Percentiles rank a stretch among this genome's conserved stretches.
Conservation (phyloP, 1,284 basidiomycete genomes). For the Ustilago loliicola region DNA sequence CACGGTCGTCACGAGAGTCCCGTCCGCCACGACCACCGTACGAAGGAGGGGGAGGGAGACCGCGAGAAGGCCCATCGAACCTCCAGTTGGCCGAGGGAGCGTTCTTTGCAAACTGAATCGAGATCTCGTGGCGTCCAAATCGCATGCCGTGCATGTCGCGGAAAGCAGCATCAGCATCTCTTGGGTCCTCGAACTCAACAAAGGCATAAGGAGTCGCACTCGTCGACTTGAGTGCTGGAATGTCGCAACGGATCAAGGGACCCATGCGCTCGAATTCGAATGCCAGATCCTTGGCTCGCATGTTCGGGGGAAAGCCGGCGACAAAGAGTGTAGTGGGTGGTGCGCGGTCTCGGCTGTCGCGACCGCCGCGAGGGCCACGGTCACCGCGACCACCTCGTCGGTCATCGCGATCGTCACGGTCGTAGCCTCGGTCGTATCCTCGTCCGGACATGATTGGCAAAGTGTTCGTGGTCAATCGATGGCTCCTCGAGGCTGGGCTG, state of each 20-base stretch:
- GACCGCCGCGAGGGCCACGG: conserved; percentile 11
- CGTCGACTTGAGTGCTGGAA: conserved; percentile 59
- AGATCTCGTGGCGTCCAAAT: conserved; percentile 56
- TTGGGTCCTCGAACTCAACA: conserved; percentile 64
- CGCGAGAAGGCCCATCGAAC: conserved; percentile 57
- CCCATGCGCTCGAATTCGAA: conserved; percentile 67
- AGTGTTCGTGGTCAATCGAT: not conserved
- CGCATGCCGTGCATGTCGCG: conserved; percentile 65
- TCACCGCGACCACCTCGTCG: conserved; percentile 34
- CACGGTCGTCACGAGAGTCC: conserved; percentile 35
- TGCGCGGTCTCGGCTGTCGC: conserved; percentile 41
- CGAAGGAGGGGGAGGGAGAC: conserved; percentile 42
- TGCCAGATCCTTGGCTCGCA: conserved; percentile 63
- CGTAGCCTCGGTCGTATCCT: conserved; percentile 46
- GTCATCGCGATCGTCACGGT: conserved; percentile 47
- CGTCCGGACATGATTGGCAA: conserved; percentile 31
- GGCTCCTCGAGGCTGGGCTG: not conserved
- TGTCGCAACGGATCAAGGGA: conserved; percentile 64
- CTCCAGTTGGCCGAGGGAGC: conserved; percentile 60
- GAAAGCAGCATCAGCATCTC: conserved; percentile 63
- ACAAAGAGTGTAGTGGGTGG: conserved; percentile 56
- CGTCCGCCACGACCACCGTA: conserved; percentile 43
- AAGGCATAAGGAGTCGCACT: conserved; percentile 61
- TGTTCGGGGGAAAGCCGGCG: conserved; percentile 60
- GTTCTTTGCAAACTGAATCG: conserved; percentile 65